These are phyloP conservation scores for Geotrichum macrosporum DNA, from an alignment of 1,139 yeast genomes.

Conservation along the genomic window DNA sequence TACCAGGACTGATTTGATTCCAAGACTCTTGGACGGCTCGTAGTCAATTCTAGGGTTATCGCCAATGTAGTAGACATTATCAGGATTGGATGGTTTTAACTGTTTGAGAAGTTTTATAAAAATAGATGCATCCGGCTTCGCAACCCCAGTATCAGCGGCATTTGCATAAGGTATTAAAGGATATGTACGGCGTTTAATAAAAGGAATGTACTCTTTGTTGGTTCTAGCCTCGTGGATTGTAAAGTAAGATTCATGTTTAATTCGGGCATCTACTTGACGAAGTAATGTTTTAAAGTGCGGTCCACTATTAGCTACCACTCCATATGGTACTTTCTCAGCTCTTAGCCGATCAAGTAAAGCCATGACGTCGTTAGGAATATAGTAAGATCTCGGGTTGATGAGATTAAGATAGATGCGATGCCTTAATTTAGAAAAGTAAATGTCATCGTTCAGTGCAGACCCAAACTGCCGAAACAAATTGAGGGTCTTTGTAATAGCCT, in stretches of 20 bases:
- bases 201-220: conserved; percentile 12
- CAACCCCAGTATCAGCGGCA: conserved; percentile 27
- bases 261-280: conserved; percentile 11
- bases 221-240: conserved; percentile 5
- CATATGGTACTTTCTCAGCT: conserved; percentile 28
- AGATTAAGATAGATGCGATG: conserved; percentile 18
- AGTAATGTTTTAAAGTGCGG: conserved; percentile 24
- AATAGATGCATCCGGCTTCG: conserved; percentile 24
- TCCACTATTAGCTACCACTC: conserved; percentile 33
- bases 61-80: conserved; percentile 25
- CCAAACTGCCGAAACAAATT: not conserved
- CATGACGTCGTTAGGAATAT: conserved; percentile 23
- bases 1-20: conserved; percentile 22
- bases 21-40: conserved; percentile 16
- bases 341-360: conserved; percentile 24
- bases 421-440: not conserved
- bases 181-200: not conserved
- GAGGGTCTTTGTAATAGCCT: conserved; percentile 3
- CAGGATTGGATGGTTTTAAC: conserved; percentile 6
- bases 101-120: conserved; percentile 21
- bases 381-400: conserved; percentile 24
- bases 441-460: conserved; percentile 3
- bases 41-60: conserved; percentile 22
- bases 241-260: conserved; percentile 2
- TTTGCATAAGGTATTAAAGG: conserved; percentile 23